phyloP scores from a whole-genome alignment of 352 stramenopile species.

The Pythium sukuiense region DNA sequence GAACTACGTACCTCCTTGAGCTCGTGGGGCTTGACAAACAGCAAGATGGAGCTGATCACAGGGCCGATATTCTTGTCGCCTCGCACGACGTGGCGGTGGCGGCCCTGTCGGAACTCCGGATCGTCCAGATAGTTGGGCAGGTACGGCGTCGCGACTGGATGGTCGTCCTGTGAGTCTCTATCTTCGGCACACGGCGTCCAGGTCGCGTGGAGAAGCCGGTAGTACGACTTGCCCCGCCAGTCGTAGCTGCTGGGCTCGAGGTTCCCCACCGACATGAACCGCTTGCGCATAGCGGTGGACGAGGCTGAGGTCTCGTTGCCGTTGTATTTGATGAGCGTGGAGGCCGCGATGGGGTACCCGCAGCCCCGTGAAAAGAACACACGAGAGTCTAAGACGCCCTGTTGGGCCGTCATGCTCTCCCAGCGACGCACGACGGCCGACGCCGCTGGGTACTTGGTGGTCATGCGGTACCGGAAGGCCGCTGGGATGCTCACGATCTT shows the following conservation, averaged over 20 bases:
- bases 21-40: slow-evolving; percentile 94
- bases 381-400: slow-evolving; percentile 66
- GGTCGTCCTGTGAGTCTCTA: slow-evolving; percentile 73
- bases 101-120: slow-evolving; percentile 78
- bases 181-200: slow-evolving; percentile 73
- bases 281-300: slow-evolving; percentile 31
- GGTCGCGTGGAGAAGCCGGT: slow-evolving; percentile 75
- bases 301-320: slow-evolving; percentile 60
- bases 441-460: slow-evolving; percentile 71
- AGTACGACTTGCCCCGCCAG: slow-evolving; percentile 88
- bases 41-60: slow-evolving; percentile 93
- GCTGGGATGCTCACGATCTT: slow-evolving; percentile 63
- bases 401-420: slow-evolving; percentile 62
- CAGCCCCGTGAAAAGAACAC: slow-evolving; percentile 83
- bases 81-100: slow-evolving; percentile 78
- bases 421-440: slow-evolving; percentile 80
- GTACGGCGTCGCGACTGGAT: slow-evolving; percentile 53
- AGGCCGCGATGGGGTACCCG: slow-evolving; percentile 81
- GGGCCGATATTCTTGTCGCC: slow-evolving; percentile 89
- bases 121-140: slow-evolving; percentile 84
- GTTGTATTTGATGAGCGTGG: slow-evolving; percentile 87
- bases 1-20: slow-evolving; percentile 81
- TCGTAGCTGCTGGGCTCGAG: slow-evolving; percentile 70
- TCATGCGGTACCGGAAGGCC: slow-evolving; percentile 75
- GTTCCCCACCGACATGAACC: slow-evolving; percentile 56